Evolutionary conservation across 495 filamentous ascomycete species (phyloP), one percentile per base, ranked within the genome.

Genomic region (Xylaria cubensis): DNA sequence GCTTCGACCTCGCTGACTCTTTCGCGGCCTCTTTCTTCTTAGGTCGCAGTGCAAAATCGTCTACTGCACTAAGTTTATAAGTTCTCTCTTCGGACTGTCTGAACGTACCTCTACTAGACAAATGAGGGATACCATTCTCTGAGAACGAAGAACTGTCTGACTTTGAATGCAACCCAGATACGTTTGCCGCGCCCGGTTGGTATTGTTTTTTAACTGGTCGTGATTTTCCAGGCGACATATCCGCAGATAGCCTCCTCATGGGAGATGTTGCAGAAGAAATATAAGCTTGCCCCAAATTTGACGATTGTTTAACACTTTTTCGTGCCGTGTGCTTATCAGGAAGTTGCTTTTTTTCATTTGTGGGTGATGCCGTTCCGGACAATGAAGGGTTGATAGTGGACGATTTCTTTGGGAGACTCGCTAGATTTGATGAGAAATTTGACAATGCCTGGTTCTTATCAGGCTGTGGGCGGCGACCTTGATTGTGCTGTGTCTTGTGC

Each of bases 31-130:
- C 70, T 36, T 59, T 66, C 15, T 76, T 76, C 48, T 68, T 73
- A 9, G 77, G 77, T 26, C 73, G 77, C 24, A 79, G 75, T 36
- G 75, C 72, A 74, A 79, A 79, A 69, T 76, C 72, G 41, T 76
- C 73, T 55, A 73, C 34, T 59, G 59, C 73, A 50, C 64, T 71
- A 59, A 70, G 71, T 71, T 36, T 73, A 51, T 59, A 51, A 55
- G 67, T 64, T 26, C 46, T 48, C 29, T 72, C 65, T 46, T 71
- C 66, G 67, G 50, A n/a, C 41, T 58, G 51, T 26, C 56, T 26
- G 39, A 67, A 58, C 36, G 58, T 64, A 51, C 53, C 51, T 58
- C 48, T 62, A 15, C 68, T 59, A 55, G 68, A 44, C 56, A 41
- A n/a, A 26, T 53, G 58, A 53, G 72, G 55, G 4, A 55, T 68